Conservation (phyloP, 2,329 filamentous ascomycete species). For the Phialocephala subalpina region DNA sequence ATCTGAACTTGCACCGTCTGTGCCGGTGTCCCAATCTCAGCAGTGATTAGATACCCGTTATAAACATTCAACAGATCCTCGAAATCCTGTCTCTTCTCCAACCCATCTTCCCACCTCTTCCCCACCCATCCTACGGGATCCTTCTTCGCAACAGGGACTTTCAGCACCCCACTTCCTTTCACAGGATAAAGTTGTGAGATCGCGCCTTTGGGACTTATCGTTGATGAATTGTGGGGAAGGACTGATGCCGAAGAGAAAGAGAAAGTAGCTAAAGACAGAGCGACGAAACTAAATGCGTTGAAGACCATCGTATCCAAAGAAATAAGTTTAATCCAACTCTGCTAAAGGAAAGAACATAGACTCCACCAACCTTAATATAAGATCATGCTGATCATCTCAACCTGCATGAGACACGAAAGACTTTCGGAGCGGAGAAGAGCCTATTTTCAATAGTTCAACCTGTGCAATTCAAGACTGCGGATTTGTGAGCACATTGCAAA, state of each 20-base stretch:
- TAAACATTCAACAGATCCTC: neutral
- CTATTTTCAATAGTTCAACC: neutral
- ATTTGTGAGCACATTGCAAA: neutral
- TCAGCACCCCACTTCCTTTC: neutral
- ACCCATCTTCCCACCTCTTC: too few relatives aligned
- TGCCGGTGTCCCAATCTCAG: conserved; percentile 49
- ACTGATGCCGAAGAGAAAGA: neutral
- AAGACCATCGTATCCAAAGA: neutral
- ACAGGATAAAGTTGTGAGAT: neutral
- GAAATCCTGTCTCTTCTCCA: conserved; percentile 3
- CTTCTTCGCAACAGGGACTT: neutral
- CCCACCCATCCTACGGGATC: neutral
- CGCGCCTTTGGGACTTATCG: neutral
- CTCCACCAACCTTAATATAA: conserved; percentile 6
- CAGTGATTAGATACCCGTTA: conserved; percentile 1
- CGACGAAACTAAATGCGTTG: neutral
- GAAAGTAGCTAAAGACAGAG: conserved; percentile 3
- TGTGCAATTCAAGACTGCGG: neutral
- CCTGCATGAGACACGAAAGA: neutral
- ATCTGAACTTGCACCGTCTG: conserved; percentile 50
- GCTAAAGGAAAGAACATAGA: neutral
- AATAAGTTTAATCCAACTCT: neutral
- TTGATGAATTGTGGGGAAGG: neutral
- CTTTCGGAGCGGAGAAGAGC: neutral
- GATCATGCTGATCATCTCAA: neutral